Base-by-base conservation (phyloP, 305 asterid species). In the Striga hermonthica region DNA sequence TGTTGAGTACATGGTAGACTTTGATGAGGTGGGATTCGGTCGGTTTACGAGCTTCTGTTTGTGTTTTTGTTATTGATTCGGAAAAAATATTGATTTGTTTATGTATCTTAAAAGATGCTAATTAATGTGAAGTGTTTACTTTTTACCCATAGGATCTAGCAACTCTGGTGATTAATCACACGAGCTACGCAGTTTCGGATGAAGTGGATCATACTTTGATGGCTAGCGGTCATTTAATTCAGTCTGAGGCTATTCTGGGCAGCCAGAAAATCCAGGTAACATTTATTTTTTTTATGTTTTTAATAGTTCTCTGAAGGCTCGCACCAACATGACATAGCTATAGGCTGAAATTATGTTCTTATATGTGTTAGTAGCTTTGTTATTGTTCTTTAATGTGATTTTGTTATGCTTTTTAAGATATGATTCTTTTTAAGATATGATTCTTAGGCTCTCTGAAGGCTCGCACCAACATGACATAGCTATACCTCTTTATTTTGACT, bases 1-100 rank as follows among this genome's bases (percentile, higher is more conserved):
- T 74, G 75, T 80, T 6, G 97, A 90, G 66, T 84, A 95, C 65
- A 96, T 95, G 64, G 86, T 86, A 74, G 96, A 90, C 73, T 86
- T 90, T 60, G 96, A 90, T 71, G 97, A 90, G 97, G 97, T 86
- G 64, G 12, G 12, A 9, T 9, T 22, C 22, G 3, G 31, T 52
- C 7, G 11, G 14, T 54, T 45, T 9, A 22, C 2, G 31, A 22
- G 31, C 31, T 22, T 22, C 31, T 22, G 2, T 22, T 22, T 22
- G 31, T 22, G 31, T 2, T 22, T 22, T 22, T 22, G 31, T 22
- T 22, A 22, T 22, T 22, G 1, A 40, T 12, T 9, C 36, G 36
- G 55, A 43, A 53, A 22, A 48, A 52, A 7, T 11, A 11, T 40
- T 36, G 41, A 7, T 43, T 36, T 22, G 58, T 48, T 66, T 41